Evolutionary conservation across 148 eudicot species (phyloP).

Genomic region (Polygonum aviculare): DNA sequence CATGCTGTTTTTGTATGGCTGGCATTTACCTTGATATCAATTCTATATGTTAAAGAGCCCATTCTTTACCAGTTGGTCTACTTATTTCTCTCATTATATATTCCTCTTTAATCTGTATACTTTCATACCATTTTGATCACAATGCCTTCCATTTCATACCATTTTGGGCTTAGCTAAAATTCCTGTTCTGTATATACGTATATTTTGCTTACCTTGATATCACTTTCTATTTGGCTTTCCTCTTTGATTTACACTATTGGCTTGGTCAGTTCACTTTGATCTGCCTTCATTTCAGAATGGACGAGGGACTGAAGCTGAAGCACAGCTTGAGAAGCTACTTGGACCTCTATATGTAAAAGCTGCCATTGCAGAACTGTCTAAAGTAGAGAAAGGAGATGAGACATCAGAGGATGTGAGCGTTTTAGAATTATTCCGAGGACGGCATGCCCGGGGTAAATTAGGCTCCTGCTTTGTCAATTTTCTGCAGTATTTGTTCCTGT

Average conservation of each 20-base stretch:
- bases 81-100: neutral
- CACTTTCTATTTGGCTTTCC: neutral
- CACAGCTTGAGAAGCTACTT: constrained; percentile 56
- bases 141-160: neutral
- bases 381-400: constrained; percentile 63
- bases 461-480: neutral
- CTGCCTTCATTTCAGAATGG: constrained; percentile 41
- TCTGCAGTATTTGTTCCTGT: neutral
- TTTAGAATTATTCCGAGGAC: constrained; percentile 58
- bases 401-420: constrained; percentile 37
- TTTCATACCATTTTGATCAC: neutral
- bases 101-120: neutral
- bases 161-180: neutral
- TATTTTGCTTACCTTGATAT: neutral
- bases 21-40: neutral
- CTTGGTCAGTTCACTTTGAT: neutral
- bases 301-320: constrained; percentile 63
- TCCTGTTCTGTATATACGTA: neutral
- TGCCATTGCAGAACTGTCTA: constrained; percentile 64
- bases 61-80: neutral
- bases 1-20: neutral
- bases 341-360: constrained; percentile 61
- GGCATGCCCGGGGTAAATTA: constrained; percentile 44
- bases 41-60: neutral
- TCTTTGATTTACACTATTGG: neutral